A percentile compares a stretch with the other conserved stretches of the same genome.
Conservation (phyloP, 208 protist genomes). For the Leishmania gerbilli region DNA sequence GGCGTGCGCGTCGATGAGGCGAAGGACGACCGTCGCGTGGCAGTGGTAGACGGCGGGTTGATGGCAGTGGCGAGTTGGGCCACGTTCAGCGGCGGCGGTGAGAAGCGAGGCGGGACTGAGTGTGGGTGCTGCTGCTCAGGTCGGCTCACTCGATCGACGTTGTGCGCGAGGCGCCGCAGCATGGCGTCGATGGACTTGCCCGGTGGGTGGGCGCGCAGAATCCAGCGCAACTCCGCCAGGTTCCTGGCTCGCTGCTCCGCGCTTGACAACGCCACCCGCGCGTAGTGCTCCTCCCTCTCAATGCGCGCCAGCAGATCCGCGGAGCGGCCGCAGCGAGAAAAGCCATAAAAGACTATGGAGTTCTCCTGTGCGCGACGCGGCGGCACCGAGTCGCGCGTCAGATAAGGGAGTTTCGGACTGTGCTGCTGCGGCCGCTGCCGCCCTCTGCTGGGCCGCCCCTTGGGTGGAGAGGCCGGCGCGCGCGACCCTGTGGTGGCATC, state of each 20-base stretch:
- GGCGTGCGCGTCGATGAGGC: not conserved
- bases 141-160: not conserved
- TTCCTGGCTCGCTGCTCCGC: conserved; percentile 14
- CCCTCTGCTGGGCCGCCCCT: not conserved
- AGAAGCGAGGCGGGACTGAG: not conserved
- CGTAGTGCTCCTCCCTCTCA: conserved; percentile 2
- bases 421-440: not conserved
- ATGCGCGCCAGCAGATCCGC: not conserved
- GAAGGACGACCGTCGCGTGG: not conserved
- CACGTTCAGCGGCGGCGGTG: conserved; percentile 8
- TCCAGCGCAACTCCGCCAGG: conserved; percentile 20
- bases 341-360: not conserved
- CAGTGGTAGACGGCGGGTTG: not conserved
- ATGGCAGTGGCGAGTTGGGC: not conserved
- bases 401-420: not conserved
- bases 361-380: not conserved
- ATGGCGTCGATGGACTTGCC: conserved; percentile 4
- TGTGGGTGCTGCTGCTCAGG: not conserved
- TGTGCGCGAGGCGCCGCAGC: not conserved
- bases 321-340: not conserved
- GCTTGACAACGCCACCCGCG: not conserved
- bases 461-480: not conserved
- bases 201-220: conserved; percentile 8
- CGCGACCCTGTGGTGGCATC: not conserved
- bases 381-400: not conserved